Base-by-base conservation (phyloP, 495 filamentous ascomycete species). In the Penicillium nucicola region DNA sequence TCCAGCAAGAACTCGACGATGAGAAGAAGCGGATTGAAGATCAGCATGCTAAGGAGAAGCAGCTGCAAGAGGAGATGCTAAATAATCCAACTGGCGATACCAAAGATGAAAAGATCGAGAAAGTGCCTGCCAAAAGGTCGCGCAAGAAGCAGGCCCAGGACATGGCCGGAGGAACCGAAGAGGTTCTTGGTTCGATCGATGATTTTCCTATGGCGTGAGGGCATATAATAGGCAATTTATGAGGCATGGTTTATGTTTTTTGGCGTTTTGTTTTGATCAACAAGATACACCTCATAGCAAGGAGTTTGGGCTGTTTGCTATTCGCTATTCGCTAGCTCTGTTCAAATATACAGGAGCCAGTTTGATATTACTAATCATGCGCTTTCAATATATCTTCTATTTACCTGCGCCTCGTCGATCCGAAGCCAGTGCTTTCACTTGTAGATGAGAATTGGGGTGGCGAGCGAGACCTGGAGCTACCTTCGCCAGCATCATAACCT, bases 401-500 rank as follows among this genome's bases (percentile, higher is more conserved):
- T 47, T 45, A 96, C 57, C 92, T 80, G 48, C 93, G 78, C 49
- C 78, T 83, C 0, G 91, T 96, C 11, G 89, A 89, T 6, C 93
- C 93, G 72, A 95, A 97, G 1, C 93, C 93, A 6, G 91, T 96
- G 55, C 86, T 90, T 50, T 89, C 79, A 48, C 83, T 82, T 7
- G 81, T 63, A 14, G 72, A 67, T 3, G 82, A 79, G 67, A 65
- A 71, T 64, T 34, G 77, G 71, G 71, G 69, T 44, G 69, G 62
- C 22, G 77, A 71, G 25, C 58, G 59, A 46, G 67, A 72, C n/a
- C 70, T 68, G 19, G 78, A 80, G 49, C 75, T 74, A 10, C 77
- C 75, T 53, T 77, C 77, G n/a, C 79, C 75, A 15, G 75, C 56
- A 45, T 77, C 74, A 42, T 56, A 51, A 1, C 36, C 38, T 52